Conservation (phyloP, 345 rosid genomes). For the Cardamine occulta region DNA sequence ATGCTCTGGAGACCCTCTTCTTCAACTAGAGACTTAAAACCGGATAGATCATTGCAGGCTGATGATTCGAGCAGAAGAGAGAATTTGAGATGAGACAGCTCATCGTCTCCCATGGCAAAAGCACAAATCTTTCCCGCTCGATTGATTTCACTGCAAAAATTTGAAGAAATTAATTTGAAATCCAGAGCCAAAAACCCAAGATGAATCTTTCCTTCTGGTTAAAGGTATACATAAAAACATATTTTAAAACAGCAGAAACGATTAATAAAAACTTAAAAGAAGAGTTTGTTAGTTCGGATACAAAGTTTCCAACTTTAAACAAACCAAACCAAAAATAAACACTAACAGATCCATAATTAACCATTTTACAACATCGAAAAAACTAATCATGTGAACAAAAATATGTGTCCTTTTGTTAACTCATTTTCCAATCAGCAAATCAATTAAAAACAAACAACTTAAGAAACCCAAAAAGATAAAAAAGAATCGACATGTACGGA, state of each 20-base stretch:
- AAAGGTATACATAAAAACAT: constrained; percentile 38
- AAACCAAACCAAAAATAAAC: constrained; percentile 42
- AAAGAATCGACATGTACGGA: not conserved
- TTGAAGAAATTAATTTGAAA: constrained; percentile 32
- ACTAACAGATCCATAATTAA: constrained; percentile 43
- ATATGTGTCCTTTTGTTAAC: constrained; percentile 27
- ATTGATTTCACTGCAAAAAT: constrained; percentile 46
- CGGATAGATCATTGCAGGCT: constrained; percentile 69
- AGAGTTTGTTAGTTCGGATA: constrained; percentile 37
- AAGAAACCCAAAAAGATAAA: not conserved
- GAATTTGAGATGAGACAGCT: constrained; percentile 43
- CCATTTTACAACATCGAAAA: constrained; percentile 39
- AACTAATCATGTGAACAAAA: constrained; percentile 40
- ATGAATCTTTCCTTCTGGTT: constrained; percentile 23
- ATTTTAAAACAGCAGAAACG: constrained; percentile 38
- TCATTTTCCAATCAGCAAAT: constrained; percentile 28
- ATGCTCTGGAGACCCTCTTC: constrained; percentile 55
- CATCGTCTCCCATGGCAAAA: constrained; percentile 44
- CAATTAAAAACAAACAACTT: constrained; percentile 17
- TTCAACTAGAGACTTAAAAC: constrained; percentile 61
- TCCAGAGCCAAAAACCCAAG: constrained; percentile 4
- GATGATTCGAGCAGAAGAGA: constrained; percentile 69
- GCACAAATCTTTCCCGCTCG: constrained; percentile 41
- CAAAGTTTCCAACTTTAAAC: constrained; percentile 35
- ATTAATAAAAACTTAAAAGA: constrained; percentile 1